Evolutionary conservation across 1,284 basidiomycete species (phyloP).

Genomic region (Sanghuangporus weigelae): DNA sequence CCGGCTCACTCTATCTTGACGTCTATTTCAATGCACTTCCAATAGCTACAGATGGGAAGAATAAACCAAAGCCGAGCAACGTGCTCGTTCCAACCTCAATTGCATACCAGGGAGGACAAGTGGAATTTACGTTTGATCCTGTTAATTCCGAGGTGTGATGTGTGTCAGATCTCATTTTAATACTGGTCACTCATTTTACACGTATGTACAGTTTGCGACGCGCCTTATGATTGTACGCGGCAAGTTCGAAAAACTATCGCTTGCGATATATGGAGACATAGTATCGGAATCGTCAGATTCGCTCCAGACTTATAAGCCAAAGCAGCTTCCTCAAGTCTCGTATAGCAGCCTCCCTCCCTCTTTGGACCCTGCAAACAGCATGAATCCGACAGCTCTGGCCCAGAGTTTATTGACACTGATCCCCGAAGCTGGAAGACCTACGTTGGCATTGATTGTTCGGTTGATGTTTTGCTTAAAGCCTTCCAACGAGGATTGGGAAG

Average conservation of each 20-base stretch:
- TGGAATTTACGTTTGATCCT: constrained; percentile 60
- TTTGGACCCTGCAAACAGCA: constrained; percentile 54
- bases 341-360: constrained; percentile 38
- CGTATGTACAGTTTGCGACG: constrained; percentile 52
- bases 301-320: constrained; percentile 30
- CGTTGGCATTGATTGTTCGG: constrained; percentile 55
- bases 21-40: constrained; percentile 65
- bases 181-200: constrained; percentile 5
- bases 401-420: constrained; percentile 54
- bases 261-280: constrained; percentile 63
- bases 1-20: constrained; percentile 65
- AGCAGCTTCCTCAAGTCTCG: constrained; percentile 33
- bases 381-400: constrained; percentile 57
- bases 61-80: constrained; percentile 54
- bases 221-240: constrained; percentile 76
- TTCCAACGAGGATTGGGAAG: constrained; percentile 68
- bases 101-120: constrained; percentile 62
- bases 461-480: constrained; percentile 75
- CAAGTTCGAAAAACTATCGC: constrained; percentile 56
- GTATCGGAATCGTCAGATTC: constrained; percentile 31
- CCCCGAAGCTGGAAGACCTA: constrained; percentile 44
- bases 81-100: constrained; percentile 66
- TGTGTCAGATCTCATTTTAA: constrained; percentile 25
- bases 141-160: constrained; percentile 48
- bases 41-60: constrained; percentile 28